Base-by-base conservation (phyloP, 495 filamentous ascomycete genomes). In the Trichoderma gamsii region DNA sequence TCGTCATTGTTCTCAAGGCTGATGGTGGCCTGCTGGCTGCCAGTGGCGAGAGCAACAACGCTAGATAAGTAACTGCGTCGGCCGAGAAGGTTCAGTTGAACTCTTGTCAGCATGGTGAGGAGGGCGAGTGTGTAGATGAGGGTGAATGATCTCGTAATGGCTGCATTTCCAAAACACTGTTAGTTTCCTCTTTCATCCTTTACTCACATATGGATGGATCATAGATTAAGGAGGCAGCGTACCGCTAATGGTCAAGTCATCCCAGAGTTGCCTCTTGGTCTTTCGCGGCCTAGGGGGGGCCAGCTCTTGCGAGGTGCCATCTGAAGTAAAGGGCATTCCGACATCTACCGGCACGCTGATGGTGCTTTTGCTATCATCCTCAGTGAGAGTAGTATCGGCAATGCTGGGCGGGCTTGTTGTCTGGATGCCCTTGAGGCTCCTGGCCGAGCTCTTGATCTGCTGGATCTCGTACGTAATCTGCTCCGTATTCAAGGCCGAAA, bases 191-290 rank as follows among this genome's bases (percentile, higher is more conserved):
- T 12, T 9, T 41, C 9, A 16, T 13, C 11, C 3, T 65, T 9
- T 38, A 7, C 35, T 38, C 8, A 38, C 35, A 7, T 38, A 38
- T 38, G 35, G 35, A 7, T 38, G 35, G 7, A 21, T 25, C 63
- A 65, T 32, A n/a, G 1, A 18, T n/a, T 16, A 23, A 18, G 46
- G 27, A 25, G 16, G 29, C 18, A 13, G 68, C 91, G 73, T 80
- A 96, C 93, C 92, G 79, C 86, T 90, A 70, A 99, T 97, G 73
- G 97, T 99, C 72, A 99, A 86, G 73, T 99, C 96, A 77, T 96
- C 92, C 95, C 95, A 99, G 21, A 99, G 81, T 78, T 97, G 92
- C 29, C 88, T 85, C 82, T 97, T 99, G 51, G 88, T 90, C 78
- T 89, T 95, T 72, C 87, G 88, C 63, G 87, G 80, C 72, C 82